phyloP scores from a whole-genome alignment of 2,329 filamentous ascomycete species.

The Cadophora malorum region DNA sequence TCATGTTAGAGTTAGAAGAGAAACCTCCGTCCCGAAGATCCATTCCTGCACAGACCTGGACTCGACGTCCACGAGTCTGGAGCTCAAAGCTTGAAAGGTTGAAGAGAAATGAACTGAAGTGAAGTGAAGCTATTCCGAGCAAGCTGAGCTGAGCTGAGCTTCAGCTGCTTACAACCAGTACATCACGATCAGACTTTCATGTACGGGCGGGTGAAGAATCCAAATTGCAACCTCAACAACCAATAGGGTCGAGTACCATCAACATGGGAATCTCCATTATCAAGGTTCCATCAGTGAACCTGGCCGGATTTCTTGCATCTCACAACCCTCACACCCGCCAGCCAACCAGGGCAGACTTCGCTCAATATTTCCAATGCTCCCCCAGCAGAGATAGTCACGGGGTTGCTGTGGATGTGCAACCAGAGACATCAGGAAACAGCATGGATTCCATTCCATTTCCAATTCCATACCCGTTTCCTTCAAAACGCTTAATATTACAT shows the following conservation, averaged over 20 bases:
- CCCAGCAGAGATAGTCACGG: conserved; percentile 13
- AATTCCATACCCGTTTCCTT: conserved; percentile 18
- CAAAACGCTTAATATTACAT: conserved; percentile 25
- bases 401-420: not conserved
- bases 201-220: not conserved
- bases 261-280: conserved; percentile 33
- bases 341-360: not conserved
- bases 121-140: not conserved
- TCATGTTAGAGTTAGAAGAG: conserved; percentile 9
- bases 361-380: not conserved
- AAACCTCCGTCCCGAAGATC: conserved; percentile 15
- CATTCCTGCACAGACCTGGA: not conserved
- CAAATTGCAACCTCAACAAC: conserved; percentile 8
- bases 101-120: not conserved
- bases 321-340: conserved; percentile 4
- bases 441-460: not conserved
- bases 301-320: conserved; percentile 14
- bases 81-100: not conserved
- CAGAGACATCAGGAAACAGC: conserved; percentile 1
- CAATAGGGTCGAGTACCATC: conserved; percentile 36
- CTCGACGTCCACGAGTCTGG: not conserved
- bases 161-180: not conserved
- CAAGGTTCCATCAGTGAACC: conserved; percentile 3
- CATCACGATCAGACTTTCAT: not conserved
- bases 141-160: not conserved